phyloP scores from a whole-genome alignment of 208 protist genomes.

The Spongospora subterranea region DNA sequence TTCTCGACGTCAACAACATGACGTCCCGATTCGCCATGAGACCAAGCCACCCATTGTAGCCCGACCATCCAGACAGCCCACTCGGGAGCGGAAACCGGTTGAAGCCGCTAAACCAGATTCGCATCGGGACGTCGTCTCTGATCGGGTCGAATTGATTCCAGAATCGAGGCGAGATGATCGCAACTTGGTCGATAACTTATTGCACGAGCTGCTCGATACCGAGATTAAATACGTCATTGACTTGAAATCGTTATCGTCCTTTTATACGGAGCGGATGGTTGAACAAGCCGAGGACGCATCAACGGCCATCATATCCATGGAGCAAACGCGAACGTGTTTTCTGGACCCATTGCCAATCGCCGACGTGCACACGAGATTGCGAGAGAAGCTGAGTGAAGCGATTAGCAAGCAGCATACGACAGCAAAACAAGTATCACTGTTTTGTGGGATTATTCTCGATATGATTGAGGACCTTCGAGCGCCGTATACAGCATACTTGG shows the following conservation, averaged over 20 bases:
- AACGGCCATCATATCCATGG: slow-evolving; percentile 18
- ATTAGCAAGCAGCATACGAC: not conserved
- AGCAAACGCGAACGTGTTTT: not conserved
- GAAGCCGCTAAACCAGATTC: too few relatives aligned
- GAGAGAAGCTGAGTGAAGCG: not conserved
- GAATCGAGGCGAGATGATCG: not conserved
- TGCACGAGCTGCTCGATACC: slow-evolving; percentile 17
- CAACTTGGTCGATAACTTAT: not conserved
- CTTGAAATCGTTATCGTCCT: not conserved
- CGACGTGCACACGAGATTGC: not conserved
- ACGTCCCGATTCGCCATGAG: not conserved
- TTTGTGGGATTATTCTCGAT: slow-evolving; percentile 7
- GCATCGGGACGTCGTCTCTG: too few relatives aligned
- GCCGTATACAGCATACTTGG: not conserved
- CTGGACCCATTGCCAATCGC: not conserved
- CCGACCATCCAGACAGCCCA: not conserved
- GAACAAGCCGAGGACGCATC: slow-evolving; percentile 17
- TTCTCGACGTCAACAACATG: not conserved
- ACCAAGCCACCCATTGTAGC: too few relatives aligned
- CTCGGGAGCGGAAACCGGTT: not conserved
- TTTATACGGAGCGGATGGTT: not conserved
- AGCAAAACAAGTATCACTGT: slow-evolving; percentile 18
- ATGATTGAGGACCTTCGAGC: not conserved
- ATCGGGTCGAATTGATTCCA: not conserved
- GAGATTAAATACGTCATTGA: slow-evolving; percentile 32